Evolutionary conservation across 345 rosid species (phyloP), one percentile per base, ranked within the genome.

Genomic region (Ailanthus altissimus): DNA sequence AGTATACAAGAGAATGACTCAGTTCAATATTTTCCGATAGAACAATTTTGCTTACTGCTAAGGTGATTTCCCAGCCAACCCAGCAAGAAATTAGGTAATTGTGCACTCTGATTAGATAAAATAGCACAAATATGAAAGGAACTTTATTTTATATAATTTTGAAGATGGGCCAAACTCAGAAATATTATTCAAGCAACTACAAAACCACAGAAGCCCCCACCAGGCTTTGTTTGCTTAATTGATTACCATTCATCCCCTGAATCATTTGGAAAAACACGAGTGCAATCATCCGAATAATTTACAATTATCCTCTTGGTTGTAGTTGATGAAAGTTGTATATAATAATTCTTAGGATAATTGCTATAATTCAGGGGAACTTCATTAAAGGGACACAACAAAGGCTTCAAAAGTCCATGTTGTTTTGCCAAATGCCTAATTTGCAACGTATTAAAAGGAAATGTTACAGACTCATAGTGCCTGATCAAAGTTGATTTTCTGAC

Each of bases 301-400:
- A 75, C 53, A 64, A 65, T 78, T 42, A 78, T 78, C 64, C 60
- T 70, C 77, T 76, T 72, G 40, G 71, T 76, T 12, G 69, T 75
- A 62, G 81, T 77, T 74, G 82, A 73, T 60, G 56, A 49, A 75
- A 51, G 69, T 57, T 59, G 51, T 9, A 16, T 73, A 46, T 72
- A 79, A 77, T 77, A 79, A 75, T 75, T 77, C 66, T 28, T 36
- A 66, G 56, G 76, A 81, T 79, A 79, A 71, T 47, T 73, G 75
- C 79, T 82, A 79, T 77, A 54, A 81, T 70, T 79, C 79, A 59
- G 58, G 81, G 81, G 23, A 54, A 25, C 64, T 71, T 79, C 63
- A 73, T 76, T 32, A 73, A 70, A 78, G 58, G 36, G 64, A 70
- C 67, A 73, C 13, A 70, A 57, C 10, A 78, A 63, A 42, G 25